These are phyloP conservation scores for Exophiala phaeomuriformis DNA, from an alignment of 2,329 filamentous ascomycete species.

Conservation along the genomic window DNA sequence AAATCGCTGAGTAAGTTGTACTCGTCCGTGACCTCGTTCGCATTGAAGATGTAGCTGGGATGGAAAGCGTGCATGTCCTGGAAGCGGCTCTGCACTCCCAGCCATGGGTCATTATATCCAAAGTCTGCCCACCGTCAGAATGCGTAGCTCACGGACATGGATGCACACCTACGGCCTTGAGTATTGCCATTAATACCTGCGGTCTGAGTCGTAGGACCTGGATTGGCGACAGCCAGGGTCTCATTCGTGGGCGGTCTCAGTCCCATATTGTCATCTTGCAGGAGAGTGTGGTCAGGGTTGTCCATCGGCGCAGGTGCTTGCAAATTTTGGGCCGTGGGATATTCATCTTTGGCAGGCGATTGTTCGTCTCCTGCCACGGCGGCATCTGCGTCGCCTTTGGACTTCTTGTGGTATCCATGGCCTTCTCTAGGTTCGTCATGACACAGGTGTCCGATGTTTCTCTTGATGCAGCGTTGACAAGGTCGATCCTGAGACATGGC, in stretches of 20 bases:
- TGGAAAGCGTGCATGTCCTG: conserved; percentile 93
- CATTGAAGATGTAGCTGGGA: conserved; percentile 88
- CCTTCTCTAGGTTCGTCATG: conserved; percentile 89
- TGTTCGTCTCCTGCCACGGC: conserved; percentile 54
- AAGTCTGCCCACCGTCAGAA: conserved; percentile 51
- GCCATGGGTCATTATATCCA: conserved; percentile 73
- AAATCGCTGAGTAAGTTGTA: conserved; percentile 97
- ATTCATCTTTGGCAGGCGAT: conserved; percentile 37
- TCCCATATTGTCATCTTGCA: conserved; percentile 37
- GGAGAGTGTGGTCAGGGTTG: conserved; percentile 42
- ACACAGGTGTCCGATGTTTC: conserved; percentile 96
- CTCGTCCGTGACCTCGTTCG: conserved; percentile 91
- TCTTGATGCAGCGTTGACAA: conserved; percentile 95
- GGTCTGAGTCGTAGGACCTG: conserved; percentile 59
- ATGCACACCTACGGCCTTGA: conserved; percentile 63
- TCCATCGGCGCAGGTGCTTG: conserved; percentile 53
- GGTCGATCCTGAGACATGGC: conserved; percentile 67
- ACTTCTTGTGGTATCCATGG: conserved; percentile 60
- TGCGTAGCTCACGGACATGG: conserved; percentile 13
- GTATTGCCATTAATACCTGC: conserved; percentile 58
- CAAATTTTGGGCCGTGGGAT: conserved; percentile 39
- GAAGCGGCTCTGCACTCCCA: conserved; percentile 70
- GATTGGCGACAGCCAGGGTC: conserved; percentile 20
- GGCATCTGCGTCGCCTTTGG: conserved; percentile 57
- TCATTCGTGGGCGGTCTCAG: conserved; percentile 43